A percentile compares a stretch with the other conserved stretches of the same genome.
phyloP scores from a whole-genome alignment of 106 monocot species.

The Platanthera zijinensis region DNA sequence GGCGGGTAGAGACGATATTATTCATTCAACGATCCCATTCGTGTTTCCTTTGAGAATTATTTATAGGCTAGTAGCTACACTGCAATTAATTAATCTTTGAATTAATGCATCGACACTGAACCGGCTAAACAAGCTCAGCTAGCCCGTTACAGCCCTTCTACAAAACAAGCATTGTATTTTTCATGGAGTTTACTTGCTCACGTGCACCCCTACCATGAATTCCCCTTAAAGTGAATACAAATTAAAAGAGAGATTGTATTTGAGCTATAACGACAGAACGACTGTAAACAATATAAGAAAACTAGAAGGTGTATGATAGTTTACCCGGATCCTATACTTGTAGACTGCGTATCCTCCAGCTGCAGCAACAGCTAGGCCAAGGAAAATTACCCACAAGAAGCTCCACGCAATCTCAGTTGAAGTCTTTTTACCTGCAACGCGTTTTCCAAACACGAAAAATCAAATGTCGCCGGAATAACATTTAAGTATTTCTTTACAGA shows the following conservation, averaged over 20 bases:
- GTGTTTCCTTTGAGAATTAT: too few relatives aligned
- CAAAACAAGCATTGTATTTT: too few relatives aligned
- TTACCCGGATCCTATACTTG: conserved; percentile 83
- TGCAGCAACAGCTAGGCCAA: conserved; percentile 54
- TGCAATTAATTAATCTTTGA: too few relatives aligned
- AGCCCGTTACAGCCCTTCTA: too few relatives aligned
- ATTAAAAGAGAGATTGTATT: not conserved
- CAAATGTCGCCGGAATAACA: too few relatives aligned
- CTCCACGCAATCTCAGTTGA: conserved; percentile 50
- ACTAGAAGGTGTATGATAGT: not conserved
- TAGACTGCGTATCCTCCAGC: conserved; percentile 71
- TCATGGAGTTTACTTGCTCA: too few relatives aligned
- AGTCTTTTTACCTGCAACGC: conserved; percentile 50
- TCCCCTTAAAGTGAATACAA: not conserved
- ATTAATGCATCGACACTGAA: too few relatives aligned
- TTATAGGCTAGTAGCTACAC: too few relatives aligned
- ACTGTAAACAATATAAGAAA: not conserved
- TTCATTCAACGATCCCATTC: too few relatives aligned
- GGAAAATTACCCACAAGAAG: conserved; percentile 79
- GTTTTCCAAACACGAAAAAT: not conserved
- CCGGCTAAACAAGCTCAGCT: too few relatives aligned
- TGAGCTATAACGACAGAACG: not conserved
- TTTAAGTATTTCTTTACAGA: too few relatives aligned
- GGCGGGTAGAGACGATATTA: too few relatives aligned
- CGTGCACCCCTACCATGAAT: not conserved